Conservation (phyloP, 257 asterid genomes). For the Capsicum chinense region DNA sequence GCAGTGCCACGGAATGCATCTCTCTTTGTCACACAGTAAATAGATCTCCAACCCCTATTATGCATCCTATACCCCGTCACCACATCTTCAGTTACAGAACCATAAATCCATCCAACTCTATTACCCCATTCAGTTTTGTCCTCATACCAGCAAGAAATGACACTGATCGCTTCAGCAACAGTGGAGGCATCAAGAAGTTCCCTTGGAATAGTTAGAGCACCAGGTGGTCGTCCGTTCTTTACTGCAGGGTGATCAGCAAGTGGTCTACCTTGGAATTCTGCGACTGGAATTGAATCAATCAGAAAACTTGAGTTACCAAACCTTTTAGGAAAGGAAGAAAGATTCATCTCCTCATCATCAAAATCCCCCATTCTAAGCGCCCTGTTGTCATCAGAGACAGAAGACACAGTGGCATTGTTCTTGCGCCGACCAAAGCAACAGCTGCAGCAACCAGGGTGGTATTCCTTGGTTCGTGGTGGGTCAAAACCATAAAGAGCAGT, state of each 20-base stretch:
- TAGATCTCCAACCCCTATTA: constrained; percentile 86
- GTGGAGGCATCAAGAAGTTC: constrained; percentile 84
- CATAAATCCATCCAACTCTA: constrained; percentile 92
- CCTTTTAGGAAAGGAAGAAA: constrained; percentile 71
- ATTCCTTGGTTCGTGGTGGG: constrained; percentile 76
- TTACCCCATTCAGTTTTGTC: constrained; percentile 94
- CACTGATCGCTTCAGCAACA: constrained; percentile 92
- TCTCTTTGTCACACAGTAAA: constrained; percentile 80
- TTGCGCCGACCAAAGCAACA: constrained; percentile 59
- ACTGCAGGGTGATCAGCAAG: constrained; percentile 88
- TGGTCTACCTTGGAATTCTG: constrained; percentile 85
- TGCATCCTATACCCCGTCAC: constrained; percentile 93
- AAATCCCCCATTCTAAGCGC: constrained; percentile 74
- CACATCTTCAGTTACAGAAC: constrained; percentile 86
- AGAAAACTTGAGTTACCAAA: constrained; percentile 81
- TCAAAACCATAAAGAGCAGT: constrained; percentile 86
- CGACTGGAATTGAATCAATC: constrained; percentile 80
- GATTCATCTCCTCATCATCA: constrained; percentile 73
- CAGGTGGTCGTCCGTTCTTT: constrained; percentile 81
- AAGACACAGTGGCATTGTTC: constrained; percentile 42
- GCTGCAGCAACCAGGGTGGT: constrained; percentile 70
- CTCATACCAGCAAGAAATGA: constrained; percentile 88
- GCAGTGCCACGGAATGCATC: constrained; percentile 95
- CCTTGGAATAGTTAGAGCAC: constrained; percentile 71
- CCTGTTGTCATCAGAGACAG: constrained; percentile 64